Evolutionary conservation across 129 eudicot species (phyloP).

Genomic region (Silybum marianum): DNA sequence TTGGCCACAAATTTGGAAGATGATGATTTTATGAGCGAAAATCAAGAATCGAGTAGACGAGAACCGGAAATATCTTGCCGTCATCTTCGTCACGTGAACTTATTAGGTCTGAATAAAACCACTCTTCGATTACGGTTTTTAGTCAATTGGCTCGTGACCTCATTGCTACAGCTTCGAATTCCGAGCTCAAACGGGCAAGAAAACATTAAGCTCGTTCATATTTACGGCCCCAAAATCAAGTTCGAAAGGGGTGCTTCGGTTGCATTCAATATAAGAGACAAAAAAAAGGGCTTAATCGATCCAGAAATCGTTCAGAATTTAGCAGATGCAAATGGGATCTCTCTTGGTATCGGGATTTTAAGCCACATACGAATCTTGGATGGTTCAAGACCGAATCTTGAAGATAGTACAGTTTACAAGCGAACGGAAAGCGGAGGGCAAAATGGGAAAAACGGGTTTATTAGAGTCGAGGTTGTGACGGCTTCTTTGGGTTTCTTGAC

Average conservation of each 20-base stretch:
- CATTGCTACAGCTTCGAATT: slow-evolving; percentile 69
- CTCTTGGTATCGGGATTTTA: slow-evolving; percentile 75
- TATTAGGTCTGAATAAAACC: slow-evolving; percentile 88
- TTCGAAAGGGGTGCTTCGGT: slow-evolving; percentile 95
- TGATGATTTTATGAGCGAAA: slow-evolving; percentile 62
- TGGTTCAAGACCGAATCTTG: slow-evolving; percentile 47
- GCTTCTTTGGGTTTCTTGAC: slow-evolving; percentile 85
- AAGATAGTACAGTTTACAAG: slow-evolving; percentile 63
- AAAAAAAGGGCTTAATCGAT: slow-evolving; percentile 55
- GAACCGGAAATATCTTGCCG: slow-evolving; percentile 85
- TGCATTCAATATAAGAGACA: slow-evolving; percentile 74
- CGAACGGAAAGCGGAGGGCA: slow-evolving; percentile 55
- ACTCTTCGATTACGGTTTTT: slow-evolving; percentile 75
- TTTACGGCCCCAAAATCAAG: slow-evolving; percentile 87
- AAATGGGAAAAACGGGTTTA: slow-evolving; percentile 55
- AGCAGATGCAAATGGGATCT: slow-evolving; percentile 75
- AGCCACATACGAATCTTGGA: slow-evolving; percentile 66
- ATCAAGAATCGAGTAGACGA: slow-evolving; percentile 58
- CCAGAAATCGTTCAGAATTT: slow-evolving; percentile 78
- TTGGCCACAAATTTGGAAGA: slow-evolving; percentile 50
- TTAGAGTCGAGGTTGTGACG: slow-evolving; percentile 83
- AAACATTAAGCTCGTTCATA: slow-evolving; percentile 57
- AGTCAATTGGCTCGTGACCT: slow-evolving; percentile 93
- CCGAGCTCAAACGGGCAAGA: slow-evolving; percentile 49
- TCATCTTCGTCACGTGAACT: slow-evolving; percentile 85